These are phyloP conservation scores for Paramecium biaurelia DNA, from an alignment of 73 alveolate species.

Conservation along the genomic window DNA sequence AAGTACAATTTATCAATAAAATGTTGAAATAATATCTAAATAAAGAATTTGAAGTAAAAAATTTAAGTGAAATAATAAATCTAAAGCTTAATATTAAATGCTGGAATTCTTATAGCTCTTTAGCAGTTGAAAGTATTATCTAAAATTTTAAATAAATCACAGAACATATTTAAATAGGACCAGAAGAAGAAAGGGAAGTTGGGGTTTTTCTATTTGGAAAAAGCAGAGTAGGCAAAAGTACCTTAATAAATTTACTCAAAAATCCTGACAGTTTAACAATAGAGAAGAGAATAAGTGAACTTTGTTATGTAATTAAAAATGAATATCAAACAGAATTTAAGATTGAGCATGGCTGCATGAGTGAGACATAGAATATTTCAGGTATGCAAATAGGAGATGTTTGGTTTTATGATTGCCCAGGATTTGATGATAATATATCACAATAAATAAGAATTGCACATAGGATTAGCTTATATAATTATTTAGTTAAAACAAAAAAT, in stretches of 20 bases:
- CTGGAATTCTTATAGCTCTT: not conserved
- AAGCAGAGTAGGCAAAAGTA: not conserved
- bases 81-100: not conserved
- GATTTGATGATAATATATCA: not conserved
- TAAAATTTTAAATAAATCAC: not conserved
- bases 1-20: not conserved
- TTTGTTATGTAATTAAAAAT: not conserved
- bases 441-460: not conserved
- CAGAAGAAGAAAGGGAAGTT: not conserved
- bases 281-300: not conserved
- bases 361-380: not conserved
- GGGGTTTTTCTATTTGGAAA: not conserved
- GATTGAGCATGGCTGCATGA: not conserved
- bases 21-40: not conserved
- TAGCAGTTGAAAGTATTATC: not conserved
- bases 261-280: not conserved
- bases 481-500: not conserved
- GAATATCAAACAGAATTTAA: not conserved
- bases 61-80: not conserved
- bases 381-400: not conserved
- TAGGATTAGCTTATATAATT: not conserved
- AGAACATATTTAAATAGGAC: not conserved
- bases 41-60: too few species aligned
- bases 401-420: not conserved
- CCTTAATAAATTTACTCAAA: not conserved